Base-by-base conservation (phyloP, 1,139 yeast genomes). In the Blastobotrys aristatus region DNA sequence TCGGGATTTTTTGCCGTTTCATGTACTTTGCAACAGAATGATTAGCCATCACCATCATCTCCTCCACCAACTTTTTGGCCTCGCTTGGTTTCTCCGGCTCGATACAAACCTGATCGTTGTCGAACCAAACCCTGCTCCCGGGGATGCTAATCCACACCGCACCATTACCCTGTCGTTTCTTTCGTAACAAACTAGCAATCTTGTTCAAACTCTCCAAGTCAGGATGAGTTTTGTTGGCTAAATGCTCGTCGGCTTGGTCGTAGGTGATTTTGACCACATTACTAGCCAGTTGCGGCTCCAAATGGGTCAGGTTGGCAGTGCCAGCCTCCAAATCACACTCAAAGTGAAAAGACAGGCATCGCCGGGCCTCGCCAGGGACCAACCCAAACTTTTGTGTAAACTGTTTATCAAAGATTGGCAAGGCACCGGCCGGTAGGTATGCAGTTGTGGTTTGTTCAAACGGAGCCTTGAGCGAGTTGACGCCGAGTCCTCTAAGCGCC, bases 1-100 rank as follows among this genome's bases (percentile, higher is more conserved):
- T 77, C 1, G 88, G 82, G 8, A 85, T 74, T 0, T 68, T 57
- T 31, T 76, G 65, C 16, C 66, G 57, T 6, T 54, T 37, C 13
- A 84, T 78, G 57, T 71, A 78, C 1, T 62, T 54, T 0, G 90
- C 90, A 1, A 82, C 75, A 1, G 82, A 66, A 27, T 75, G 70
- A 62, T 89, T 89, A 1, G 94, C 87, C 34, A 77, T 68, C 29
- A 90, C 76, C 97, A 90, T 90, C 48, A 84, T 66, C 61, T 89
- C 95, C 0, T 92, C 76, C 2, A 90, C 97, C 27, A 90, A 49
- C 7, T 40, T 43, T 4, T 53, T 50, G 32, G 64, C 51, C 17
- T 54, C 53, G 20, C 41, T 41, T 2, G 55, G 49, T 3, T 49
- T 48, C 10, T 24, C 20, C 11, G 11, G 20, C 10, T 8, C 16